Base-by-base conservation (phyloP, 306 rosid genomes). In the Morella rubra region DNA sequence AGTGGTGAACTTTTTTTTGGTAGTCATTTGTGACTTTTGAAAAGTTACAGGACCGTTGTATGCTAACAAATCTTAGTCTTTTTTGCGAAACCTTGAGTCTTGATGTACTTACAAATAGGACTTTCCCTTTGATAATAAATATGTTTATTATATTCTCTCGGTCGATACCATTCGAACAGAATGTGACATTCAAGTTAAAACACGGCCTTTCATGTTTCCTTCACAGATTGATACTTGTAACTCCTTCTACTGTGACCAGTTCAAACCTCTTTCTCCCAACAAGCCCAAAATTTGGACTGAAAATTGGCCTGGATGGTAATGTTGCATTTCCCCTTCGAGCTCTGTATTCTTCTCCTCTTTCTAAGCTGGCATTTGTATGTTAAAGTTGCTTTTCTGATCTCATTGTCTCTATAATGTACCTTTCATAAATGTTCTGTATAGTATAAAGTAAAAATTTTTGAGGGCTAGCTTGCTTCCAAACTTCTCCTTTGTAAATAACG, bases 221-320 rank as follows among this genome's bases (percentile, higher is more conserved):
- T 77, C 84, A 79, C 91, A 94, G 98, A 91, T 94, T 37, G 90
- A 90, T 86, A 94, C 98, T 69, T 94, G 98, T 74, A 94, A 94
- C 72, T 84, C 93, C 64, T 94, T 94, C 85, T 94, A 91, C 84
- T 94, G 98, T 70, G 98, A 94, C 80, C 86, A 88, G 44, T 94
- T 94, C 82, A 90, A 78, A 14, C 97, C 98, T 62, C 92, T 86
- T 44, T 94, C 86, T 78, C 97, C 96, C 56, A 81, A 87, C 73
- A 91, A 91, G 75, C 98, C 98, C 50, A 94, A 89, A 88, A 86
- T 94, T 53, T 94, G 98, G 98, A 94, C 98, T 37, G 98, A 94
- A 78, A 94, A 94, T 79, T 94, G 97, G 97, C 97, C 98, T 53
- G 98, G 98, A 83, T 94, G 98, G 98, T 94, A 90, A 72, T 73